These are phyloP conservation scores for Ceratobasidium sp. DNA, from an alignment of 1,284 basidiomycete genomes.

Conservation along the genomic window DNA sequence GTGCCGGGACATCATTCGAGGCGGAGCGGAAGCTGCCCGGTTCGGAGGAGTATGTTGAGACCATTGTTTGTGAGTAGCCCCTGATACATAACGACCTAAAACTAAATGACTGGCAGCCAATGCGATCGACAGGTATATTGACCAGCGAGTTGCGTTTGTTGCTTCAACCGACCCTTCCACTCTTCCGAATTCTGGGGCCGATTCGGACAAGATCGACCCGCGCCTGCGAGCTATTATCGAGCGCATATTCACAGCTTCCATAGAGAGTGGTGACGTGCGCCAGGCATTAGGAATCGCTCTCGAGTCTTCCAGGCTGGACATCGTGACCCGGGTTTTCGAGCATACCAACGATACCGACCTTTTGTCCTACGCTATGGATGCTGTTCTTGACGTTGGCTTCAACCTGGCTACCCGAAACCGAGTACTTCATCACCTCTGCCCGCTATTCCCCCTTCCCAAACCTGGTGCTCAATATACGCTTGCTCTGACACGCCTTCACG, in stretches of 20 bases:
- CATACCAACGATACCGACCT: conserved; percentile 76
- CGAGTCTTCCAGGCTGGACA: conserved; percentile 85
- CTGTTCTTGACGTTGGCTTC: conserved; percentile 83
- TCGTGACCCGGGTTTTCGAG: conserved; percentile 78
- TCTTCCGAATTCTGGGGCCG: conserved; percentile 48
- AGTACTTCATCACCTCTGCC: conserved; percentile 77
- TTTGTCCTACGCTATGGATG: conserved; percentile 89
- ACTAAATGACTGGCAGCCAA: conserved; percentile 66
- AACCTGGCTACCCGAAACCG: conserved; percentile 82
- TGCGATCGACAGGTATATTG: conserved; percentile 91
- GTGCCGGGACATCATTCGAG: conserved; percentile 86
- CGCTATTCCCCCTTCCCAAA: conserved; percentile 77
- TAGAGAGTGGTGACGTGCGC: conserved; percentile 85
- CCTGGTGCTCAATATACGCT: conserved; percentile 77
- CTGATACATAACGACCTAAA: conserved; percentile 30
- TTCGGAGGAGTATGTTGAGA: conserved; percentile 89
- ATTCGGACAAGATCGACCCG: conserved; percentile 69
- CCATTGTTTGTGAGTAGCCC: conserved; percentile 81
- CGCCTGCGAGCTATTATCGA: conserved; percentile 85
- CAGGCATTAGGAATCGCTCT: conserved; percentile 94
- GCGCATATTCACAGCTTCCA: conserved; percentile 82
- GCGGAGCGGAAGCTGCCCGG: conserved; percentile 67
- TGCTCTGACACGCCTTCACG: conserved; percentile 84
- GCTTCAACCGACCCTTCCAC: conserved; percentile 21
- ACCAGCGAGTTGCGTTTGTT: conserved; percentile 53